Base-by-base conservation (phyloP, 352 stramenopile species). In the Phytopythium chamaehyphon region DNA sequence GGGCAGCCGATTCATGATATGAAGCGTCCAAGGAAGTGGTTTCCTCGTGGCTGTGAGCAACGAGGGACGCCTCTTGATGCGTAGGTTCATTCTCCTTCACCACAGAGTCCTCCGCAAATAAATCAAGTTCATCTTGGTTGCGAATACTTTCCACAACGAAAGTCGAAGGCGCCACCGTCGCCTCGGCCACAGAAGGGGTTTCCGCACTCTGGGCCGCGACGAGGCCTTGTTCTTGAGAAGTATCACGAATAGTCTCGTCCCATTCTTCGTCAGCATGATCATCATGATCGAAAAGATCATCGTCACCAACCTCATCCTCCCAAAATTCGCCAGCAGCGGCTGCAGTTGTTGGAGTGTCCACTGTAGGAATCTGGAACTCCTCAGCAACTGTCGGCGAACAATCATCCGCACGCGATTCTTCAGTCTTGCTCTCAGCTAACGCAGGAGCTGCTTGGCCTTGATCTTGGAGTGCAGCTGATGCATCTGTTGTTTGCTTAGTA, bases 261-360 rank as follows among this genome's bases (percentile, higher is more conserved):
- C 42, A 47, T 28, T 56, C 50, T 7, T 42, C 50, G 36, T 49
- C 22, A 19, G 50, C 33, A 23, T 42, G 31, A 16, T 53, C 47
- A 10, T 53, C 35, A 23, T 53, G 47, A 36, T 43, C 47, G 22
- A 53, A 53, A 10, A 53, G 21, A 12, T 33, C 45, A 40, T 53
- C 47, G 35, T 43, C 47, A 12, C 42, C 47, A 23, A 35, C 33
- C n/a, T 43, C 47, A 22, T 40, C 46, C 28, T 53, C 42, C 47
- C 47, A 53, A 9, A 53, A 53, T 31, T 53, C 47, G 24, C 11
- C 23, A 6, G 40, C n/a, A 28, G 15, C 21, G 35, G 51, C 9
- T 11, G 35, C 16, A 16, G 39, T 8, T 9, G 19, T 44, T 10
- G 19, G 21, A n/a, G 21, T 10, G 31, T 53, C 47, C 16, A 36